Evolutionary conservation across 768 basidiomycete genomes (phyloP).

Genomic region (Ramaria rubella): DNA sequence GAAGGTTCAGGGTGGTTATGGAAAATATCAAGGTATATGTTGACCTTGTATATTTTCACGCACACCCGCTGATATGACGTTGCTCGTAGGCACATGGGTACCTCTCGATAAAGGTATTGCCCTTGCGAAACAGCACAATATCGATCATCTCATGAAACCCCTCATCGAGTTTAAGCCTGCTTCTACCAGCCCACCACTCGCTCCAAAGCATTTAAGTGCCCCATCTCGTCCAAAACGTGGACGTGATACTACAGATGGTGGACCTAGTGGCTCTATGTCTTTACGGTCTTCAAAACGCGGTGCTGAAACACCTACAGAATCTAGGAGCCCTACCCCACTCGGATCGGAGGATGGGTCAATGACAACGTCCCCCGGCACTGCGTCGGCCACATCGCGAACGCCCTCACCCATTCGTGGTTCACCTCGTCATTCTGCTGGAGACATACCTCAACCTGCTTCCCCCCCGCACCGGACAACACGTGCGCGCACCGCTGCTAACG

Average conservation of each 20-base stretch:
- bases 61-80: neutral
- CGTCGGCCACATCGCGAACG: constrained; percentile 81
- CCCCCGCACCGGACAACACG: constrained; percentile 5
- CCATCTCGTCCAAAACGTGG: constrained; percentile 31
- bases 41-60: neutral
- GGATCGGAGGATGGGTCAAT: constrained; percentile 84
- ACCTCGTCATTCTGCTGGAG: constrained; percentile 39
- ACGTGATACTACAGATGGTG: neutral
- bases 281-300: constrained; percentile 10
- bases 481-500: constrained; percentile 6
- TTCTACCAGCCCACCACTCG: constrained; percentile 86
- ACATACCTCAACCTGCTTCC: constrained; percentile 16
- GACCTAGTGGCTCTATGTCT: constrained; percentile 5
- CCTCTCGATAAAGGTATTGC: constrained; percentile 84
- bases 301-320: constrained; percentile 8
- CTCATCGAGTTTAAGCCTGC: constrained; percentile 92
- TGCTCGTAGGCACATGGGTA: constrained; percentile 86
- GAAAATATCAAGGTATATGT: constrained; percentile 94
- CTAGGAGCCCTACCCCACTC: constrained; percentile 16
- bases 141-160: constrained; percentile 77
- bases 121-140: constrained; percentile 89
- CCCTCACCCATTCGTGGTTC: constrained; percentile 75
- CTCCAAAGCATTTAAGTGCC: constrained; percentile 92
- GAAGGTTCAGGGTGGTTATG: constrained; percentile 98
- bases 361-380: constrained; percentile 75